phyloP scores from a whole-genome alignment of 2,329 filamentous ascomycete genomes.

The Penicillium frequentans region DNA sequence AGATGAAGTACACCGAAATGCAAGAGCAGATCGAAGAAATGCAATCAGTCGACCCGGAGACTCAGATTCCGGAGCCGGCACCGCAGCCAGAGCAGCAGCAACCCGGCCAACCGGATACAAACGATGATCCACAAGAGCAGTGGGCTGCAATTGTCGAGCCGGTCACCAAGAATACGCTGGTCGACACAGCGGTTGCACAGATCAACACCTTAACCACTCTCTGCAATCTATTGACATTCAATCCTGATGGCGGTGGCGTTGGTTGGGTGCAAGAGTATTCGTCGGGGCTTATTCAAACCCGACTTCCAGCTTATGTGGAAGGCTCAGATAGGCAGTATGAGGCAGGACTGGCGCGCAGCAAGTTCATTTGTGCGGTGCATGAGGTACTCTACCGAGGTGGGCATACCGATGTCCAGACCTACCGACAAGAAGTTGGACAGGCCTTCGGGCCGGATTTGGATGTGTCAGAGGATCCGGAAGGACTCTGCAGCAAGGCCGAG shows the following conservation, averaged over 20 bases:
- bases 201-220: constrained; percentile 56
- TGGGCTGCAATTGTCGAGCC: constrained; percentile 69
- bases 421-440: constrained; percentile 46
- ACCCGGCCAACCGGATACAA: constrained; percentile 6
- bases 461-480: constrained; percentile 47
- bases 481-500: constrained; percentile 57
- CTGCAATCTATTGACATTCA: constrained; percentile 50
- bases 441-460: constrained; percentile 44
- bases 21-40: constrained; percentile 45
- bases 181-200: constrained; percentile 68
- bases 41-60: constrained; percentile 25
- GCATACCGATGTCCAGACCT: constrained; percentile 53
- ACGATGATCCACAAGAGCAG: constrained; percentile 50
- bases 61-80: constrained; percentile 7
- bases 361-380: constrained; percentile 57
- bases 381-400: constrained; percentile 58
- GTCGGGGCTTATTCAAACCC: constrained; percentile 52
- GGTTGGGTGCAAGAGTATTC: constrained; percentile 61
- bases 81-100: constrained; percentile 7
- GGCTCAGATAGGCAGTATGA: constrained; percentile 50
- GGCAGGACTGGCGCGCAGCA: constrained; percentile 55
- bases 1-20: constrained; percentile 48
- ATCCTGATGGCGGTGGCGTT: constrained; percentile 42
- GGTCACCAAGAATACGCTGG: constrained; percentile 62
- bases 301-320: constrained; percentile 54